Conservation (phyloP, 106 monocot species). For the Dioscorea zingiberensis region DNA sequence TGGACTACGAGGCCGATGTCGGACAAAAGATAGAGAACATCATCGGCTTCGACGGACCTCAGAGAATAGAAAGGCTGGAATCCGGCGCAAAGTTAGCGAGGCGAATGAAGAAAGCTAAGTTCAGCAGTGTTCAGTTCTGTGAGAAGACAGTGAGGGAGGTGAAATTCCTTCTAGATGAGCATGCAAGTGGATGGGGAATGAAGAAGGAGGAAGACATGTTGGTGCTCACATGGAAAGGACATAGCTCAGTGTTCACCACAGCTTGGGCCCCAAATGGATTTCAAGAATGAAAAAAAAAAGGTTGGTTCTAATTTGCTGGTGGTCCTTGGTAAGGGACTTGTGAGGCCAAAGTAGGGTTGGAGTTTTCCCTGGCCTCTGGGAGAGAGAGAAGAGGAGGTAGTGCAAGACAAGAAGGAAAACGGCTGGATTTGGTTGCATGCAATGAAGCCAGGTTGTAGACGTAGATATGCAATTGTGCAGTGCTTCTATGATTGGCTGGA, state of each 20-base stretch:
- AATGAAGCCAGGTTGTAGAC: too few relatives aligned
- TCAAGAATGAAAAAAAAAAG: too few relatives aligned
- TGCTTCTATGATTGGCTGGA: too few relatives aligned
- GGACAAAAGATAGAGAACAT: conserved; percentile 68
- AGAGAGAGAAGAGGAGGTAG: too few relatives aligned
- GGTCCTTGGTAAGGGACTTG: too few relatives aligned
- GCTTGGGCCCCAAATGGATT: conserved; percentile 36
- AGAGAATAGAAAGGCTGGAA: conserved; percentile 44
- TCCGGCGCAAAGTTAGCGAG: conserved; percentile 11
- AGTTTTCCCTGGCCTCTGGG: too few relatives aligned
- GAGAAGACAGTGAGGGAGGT: conserved; percentile 43
- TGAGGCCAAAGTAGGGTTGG: too few relatives aligned
- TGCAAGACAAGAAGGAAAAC: too few relatives aligned
- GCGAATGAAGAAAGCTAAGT: conserved; percentile 29
- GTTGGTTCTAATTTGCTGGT: too few relatives aligned
- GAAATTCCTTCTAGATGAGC: conserved; percentile 40
- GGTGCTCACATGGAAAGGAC: conserved; percentile 73
- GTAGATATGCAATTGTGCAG: too few relatives aligned
- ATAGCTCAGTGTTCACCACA: conserved; percentile 42
- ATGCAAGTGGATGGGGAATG: conserved; percentile 64
- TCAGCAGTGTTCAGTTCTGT: conserved; percentile 16
- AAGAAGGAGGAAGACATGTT: conserved; percentile 55
- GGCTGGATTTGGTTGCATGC: too few relatives aligned
- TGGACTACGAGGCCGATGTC: conserved; percentile 48
- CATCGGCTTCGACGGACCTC: conserved; percentile 28